Evolutionary conservation across 2,329 filamentous ascomycete genomes (phyloP).

Genomic region (Penicillium sp.): DNA sequence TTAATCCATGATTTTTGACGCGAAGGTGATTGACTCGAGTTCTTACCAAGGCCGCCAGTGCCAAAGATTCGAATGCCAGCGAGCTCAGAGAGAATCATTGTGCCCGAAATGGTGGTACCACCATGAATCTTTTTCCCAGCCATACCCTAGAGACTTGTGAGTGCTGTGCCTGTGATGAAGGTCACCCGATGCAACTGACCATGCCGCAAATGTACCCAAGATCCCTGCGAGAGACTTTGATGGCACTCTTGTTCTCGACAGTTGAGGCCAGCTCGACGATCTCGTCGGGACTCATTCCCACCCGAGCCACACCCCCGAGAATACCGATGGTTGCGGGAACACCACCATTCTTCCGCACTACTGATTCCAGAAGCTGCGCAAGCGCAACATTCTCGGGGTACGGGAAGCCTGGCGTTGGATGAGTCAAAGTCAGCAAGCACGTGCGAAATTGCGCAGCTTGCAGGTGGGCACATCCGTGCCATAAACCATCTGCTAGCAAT

Average conservation of each 20-base stretch:
- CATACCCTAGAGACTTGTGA: conserved; percentile 46
- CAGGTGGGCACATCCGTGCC: no score
- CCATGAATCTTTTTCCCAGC: conserved; percentile 67
- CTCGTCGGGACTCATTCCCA: conserved; percentile 69
- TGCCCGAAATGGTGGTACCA: conserved; percentile 88
- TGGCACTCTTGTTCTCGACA: conserved; percentile 60
- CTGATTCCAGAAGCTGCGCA: conserved; percentile 70
- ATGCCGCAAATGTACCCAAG: conserved; percentile 73
- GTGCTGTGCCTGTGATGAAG: neutral
- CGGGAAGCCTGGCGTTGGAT: conserved; percentile 51
- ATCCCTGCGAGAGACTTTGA: conserved; percentile 83
- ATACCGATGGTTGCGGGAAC: conserved; percentile 89
- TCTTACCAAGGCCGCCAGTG: conserved; percentile 71
- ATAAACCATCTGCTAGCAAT: neutral
- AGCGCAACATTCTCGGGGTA: conserved; percentile 69
- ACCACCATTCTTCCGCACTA: conserved; percentile 73
- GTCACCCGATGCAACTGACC: conserved; percentile 43
- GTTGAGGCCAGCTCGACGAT: conserved; percentile 61
- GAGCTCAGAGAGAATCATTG: conserved; percentile 79
- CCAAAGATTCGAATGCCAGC: conserved; percentile 91
- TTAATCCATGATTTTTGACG: conserved; percentile 9
- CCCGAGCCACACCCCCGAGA: conserved; percentile 71
- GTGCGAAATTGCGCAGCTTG: neutral
- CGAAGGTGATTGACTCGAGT: neutral
- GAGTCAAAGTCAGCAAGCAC: conserved; percentile 5